These are phyloP conservation scores for Trichopus zeylanicus DNA, from an alignment of 116 monocot species.

Conservation along the genomic window DNA sequence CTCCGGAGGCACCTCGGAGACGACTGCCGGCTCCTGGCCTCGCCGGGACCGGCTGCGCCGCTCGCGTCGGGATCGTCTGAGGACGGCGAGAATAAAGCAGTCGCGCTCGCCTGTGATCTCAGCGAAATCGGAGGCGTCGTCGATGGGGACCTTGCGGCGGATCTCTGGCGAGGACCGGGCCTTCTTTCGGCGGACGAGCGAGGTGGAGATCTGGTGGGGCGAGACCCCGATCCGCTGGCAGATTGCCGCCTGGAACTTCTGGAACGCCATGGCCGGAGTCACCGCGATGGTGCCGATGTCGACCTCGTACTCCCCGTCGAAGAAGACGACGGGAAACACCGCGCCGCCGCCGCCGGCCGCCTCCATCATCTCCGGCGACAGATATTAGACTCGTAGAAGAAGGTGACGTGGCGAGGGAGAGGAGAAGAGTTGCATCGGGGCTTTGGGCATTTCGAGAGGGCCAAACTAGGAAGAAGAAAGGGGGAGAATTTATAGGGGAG, in stretches of 20 bases:
- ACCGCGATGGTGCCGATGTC: constrained; percentile 43
- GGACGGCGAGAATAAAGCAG: constrained; percentile 35
- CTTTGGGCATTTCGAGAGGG: not conserved
- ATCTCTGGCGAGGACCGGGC: constrained; percentile 14
- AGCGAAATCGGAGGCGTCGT: constrained; percentile 38
- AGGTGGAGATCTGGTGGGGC: constrained; percentile 49
- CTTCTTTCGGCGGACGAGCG: constrained; percentile 33
- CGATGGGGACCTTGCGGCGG: constrained; percentile 30
- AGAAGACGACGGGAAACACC: constrained; percentile 39
- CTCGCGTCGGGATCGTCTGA: constrained; percentile 16
- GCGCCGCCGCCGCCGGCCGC: constrained; percentile 5
- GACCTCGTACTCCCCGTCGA: constrained; percentile 39
- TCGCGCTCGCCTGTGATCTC: constrained; percentile 36
- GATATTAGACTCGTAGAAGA: not conserved
- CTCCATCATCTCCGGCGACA: constrained; percentile 15
- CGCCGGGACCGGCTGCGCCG: constrained; percentile 1
- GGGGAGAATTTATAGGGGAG: not conserved
- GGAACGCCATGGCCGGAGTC: constrained; percentile 19
- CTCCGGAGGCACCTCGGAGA: constrained; percentile 2
- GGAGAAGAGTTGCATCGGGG: not conserved
- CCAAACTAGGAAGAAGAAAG: not conserved
- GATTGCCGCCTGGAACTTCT: constrained; percentile 34
- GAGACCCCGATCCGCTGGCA: constrained; percentile 39
- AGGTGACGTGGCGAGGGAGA: not conserved
- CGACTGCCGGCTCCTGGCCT: not conserved